Evolutionary conservation across 192 early-diverging fungal genomes (phyloP), one percentile per base, ranked within the genome.

Genomic region (Chytriomyces hyalinus): DNA sequence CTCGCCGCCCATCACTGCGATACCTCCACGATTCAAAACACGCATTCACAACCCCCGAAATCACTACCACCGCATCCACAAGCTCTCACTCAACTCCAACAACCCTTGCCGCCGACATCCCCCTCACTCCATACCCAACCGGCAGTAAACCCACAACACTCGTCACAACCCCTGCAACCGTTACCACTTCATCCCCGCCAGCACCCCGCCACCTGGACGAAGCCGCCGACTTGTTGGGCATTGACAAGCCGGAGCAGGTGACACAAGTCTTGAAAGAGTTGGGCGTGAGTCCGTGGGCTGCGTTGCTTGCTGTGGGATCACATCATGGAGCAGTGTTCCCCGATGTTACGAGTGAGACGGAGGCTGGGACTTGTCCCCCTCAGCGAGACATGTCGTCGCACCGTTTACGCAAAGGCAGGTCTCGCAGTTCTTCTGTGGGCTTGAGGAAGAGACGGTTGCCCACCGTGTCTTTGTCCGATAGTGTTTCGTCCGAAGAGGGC

Each of bases 201-300:
- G 36, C 36, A 36, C 53, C 53, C 1, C 53, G 13, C 4, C 15
- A 11, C 3, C 28, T 67, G n/a, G 43, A 67, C 4, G 66, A 67
- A 43, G 46, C 66, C 5, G 43, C 28, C 10, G 44, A 43, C 44
- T 8, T 67, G 6, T 15, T 47, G 28, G 44, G 8, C 0, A 47
- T 74, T 3, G 22, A 63, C 4, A 48, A n/a, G 17, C 72, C 60
- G 11, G 61, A 63, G 20, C 20, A 74, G 0, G 61, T 74, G 4
- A 11, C 57, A 47, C 15, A 63, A n/a, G n/a, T 63, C 24, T 43
- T 74, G 72, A 61, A 63, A 22, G 46, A 74, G 50, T 11, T 47
- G n/a, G 72, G 72, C 36, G 63, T 74, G 61, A 63, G 60, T 61
- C 72, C 72, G 4, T 74, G 72, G 72, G 72, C 72, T 10, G 72